These are phyloP conservation scores for Erucastrum elatum DNA, from an alignment of 345 rosid genomes.

Conservation along the genomic window DNA sequence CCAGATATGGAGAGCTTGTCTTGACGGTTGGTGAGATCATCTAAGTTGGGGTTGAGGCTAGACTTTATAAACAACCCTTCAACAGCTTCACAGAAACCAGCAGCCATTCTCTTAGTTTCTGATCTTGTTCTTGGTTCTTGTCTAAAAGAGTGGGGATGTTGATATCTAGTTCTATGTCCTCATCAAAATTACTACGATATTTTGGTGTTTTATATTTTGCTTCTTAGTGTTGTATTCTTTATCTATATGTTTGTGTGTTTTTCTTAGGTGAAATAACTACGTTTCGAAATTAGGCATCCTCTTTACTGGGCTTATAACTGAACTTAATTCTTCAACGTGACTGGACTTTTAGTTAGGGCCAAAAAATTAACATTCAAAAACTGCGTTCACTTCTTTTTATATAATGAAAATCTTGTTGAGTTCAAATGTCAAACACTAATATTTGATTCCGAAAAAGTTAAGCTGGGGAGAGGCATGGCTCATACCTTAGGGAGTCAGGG, in stretches of 20 bases:
- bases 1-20: background rate
- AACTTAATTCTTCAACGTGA: background rate
- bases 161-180: background rate
- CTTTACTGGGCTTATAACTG: background rate
- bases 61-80: background rate
- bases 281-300: background rate
- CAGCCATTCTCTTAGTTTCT: background rate
- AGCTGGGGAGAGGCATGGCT: slow-evolving; percentile 21
- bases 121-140: background rate
- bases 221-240: background rate
- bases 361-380: background rate
- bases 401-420: background rate
- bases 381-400: background rate
- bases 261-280: background rate
- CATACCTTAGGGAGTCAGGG: slow-evolving; percentile 18
- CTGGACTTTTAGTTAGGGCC: slow-evolving; percentile 11
- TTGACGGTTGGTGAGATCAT: background rate
- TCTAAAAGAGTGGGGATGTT: too few relatives aligned
- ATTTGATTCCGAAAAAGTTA: background rate
- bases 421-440: background rate
- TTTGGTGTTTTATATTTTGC: background rate
- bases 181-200: background rate
- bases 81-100: background rate
- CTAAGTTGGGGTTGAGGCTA: background rate
- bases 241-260: background rate